A percentile compares a stretch with the other conserved stretches of the same genome.
These are phyloP conservation scores for Boletus tomentosulus DNA, from an alignment of 768 basidiomycete genomes.

Conservation along the genomic window DNA sequence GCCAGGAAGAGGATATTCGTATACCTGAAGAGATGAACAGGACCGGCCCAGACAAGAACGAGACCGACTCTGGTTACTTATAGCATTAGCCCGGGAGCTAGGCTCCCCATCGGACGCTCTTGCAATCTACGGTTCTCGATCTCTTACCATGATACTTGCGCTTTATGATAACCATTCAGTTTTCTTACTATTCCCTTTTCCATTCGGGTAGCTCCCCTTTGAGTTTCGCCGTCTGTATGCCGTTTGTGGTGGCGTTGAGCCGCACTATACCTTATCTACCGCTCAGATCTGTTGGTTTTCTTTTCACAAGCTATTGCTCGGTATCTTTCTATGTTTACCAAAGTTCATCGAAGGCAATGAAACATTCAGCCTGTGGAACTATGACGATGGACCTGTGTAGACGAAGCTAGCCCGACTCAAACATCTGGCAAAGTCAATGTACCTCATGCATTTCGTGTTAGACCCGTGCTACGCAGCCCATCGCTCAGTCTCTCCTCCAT, in stretches of 20 bases:
- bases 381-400: background rate
- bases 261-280: conserved; percentile 9
- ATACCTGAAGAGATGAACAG: conserved; percentile 36
- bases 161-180: background rate
- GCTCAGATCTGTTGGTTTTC: background rate
- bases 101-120: background rate
- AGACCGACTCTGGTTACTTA: conserved; percentile 26
- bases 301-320: background rate
- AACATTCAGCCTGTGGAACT: background rate
- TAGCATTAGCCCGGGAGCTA: conserved; percentile 8
- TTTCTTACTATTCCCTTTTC: background rate
- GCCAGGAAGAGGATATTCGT: conserved; percentile 22
- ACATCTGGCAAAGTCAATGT: background rate
- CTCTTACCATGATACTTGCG: background rate
- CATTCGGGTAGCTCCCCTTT: background rate
- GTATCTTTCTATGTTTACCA: background rate
- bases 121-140: background rate
- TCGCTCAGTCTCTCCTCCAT: conserved; percentile 39
- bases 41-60: conserved; percentile 34
- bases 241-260: conserved; percentile 13
- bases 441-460: background rate
- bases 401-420: background rate
- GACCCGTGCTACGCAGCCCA: conserved; percentile 16
- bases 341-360: background rate
- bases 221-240: conserved; percentile 1